Evolutionary conservation across 75 land plant species (phyloP).

Genomic region (Pinus albicaulis): DNA sequence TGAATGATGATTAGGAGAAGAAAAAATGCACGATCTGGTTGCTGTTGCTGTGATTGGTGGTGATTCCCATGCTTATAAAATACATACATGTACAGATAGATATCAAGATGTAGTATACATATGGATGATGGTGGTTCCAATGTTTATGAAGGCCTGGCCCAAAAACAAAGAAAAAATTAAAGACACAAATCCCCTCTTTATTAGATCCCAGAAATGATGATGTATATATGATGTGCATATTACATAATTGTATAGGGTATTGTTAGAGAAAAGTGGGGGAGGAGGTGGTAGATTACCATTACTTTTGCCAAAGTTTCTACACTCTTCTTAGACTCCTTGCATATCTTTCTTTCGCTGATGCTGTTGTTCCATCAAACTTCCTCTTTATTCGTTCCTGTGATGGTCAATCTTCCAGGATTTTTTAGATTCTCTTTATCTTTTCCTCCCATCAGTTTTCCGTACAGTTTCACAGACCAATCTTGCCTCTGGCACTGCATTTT

Average conservation of each 20-base stretch:
- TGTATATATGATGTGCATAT: background rate
- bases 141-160: background rate
- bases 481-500: background rate
- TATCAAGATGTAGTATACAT: background rate
- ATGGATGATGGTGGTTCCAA: background rate
- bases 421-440: background rate
- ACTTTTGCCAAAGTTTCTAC: conserved; percentile 8
- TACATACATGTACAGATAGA: background rate
- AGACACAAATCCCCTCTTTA: background rate
- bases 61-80: background rate
- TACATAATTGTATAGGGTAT: too few species aligned
- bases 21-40: background rate
- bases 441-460: background rate
- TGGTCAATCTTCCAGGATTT: background rate
- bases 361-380: background rate
- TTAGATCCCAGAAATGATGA: background rate
- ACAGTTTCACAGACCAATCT: background rate
- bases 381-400: conserved; percentile 7
- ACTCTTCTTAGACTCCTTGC: background rate
- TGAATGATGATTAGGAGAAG: conserved; percentile 3
- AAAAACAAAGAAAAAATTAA: too few species aligned
- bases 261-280: background rate
- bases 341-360: background rate
- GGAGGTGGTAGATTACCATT: background rate
- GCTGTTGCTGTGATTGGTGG: background rate